Evolutionary conservation across 257 asterid species (phyloP).

Genomic region (Gynochthodes officinalis): DNA sequence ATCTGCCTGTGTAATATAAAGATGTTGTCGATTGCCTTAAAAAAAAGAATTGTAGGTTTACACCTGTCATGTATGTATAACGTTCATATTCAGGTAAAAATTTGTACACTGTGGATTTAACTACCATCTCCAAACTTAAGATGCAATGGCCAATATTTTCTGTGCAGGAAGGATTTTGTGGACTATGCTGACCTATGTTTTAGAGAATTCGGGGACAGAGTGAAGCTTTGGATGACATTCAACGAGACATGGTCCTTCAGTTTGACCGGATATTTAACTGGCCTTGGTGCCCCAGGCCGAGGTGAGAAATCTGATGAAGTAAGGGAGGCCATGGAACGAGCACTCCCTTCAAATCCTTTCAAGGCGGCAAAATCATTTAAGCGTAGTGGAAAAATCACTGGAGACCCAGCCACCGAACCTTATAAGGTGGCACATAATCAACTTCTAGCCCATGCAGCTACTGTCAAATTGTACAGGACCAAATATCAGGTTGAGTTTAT

Average conservation of each 20-base stretch:
- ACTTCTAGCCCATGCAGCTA: neutral
- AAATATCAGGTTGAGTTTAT: neutral
- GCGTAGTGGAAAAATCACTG: neutral
- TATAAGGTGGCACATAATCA: neutral
- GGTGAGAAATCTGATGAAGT: neutral
- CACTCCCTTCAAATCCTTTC: neutral
- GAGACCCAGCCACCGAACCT: neutral
- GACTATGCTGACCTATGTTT: neutral
- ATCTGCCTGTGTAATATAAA: too few species aligned
- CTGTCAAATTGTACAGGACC: neutral
- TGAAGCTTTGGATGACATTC: neutral
- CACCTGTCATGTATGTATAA: too few species aligned
- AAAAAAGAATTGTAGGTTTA: too few species aligned
- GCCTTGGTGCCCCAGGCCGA: neutral
- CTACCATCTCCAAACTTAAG: too few species aligned
- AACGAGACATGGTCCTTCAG: neutral
- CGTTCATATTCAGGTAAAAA: too few species aligned
- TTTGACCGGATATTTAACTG: neutral
- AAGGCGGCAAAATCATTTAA: neutral
- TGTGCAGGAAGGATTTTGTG: neutral
- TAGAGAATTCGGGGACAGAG: neutral
- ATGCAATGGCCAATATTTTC: too few species aligned
- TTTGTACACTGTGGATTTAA: too few species aligned
- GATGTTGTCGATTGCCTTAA: too few species aligned
- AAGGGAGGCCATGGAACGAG: neutral